Conservation (phyloP, 805 yeast species). For the Peterozyma toletana region DNA sequence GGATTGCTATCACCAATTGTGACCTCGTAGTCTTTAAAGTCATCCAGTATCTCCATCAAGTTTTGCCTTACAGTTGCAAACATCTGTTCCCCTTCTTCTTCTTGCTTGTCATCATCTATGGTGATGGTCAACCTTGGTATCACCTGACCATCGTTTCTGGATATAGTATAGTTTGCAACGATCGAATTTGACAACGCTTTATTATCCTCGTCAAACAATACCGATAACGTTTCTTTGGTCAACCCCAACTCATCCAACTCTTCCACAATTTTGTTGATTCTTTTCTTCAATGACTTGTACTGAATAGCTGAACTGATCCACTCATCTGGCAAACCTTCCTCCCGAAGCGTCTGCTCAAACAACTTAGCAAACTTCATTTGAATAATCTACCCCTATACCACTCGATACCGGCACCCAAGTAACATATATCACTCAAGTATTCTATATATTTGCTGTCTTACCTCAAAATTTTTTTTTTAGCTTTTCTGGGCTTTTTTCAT, state of each 20-base stretch:
- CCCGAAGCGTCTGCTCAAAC: constrained; percentile 53
- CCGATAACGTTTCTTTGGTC: constrained; percentile 30
- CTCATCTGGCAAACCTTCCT: constrained; percentile 54
- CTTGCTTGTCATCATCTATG: constrained; percentile 20
- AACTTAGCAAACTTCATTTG: constrained; percentile 72
- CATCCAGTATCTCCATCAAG: constrained; percentile 10
- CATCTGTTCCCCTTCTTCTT: constrained; percentile 15
- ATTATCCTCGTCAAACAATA: constrained; percentile 5
- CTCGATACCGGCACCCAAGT: too few relatives aligned
- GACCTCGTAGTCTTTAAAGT: not conserved
- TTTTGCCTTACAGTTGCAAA: not conserved
- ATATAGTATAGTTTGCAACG: constrained; percentile 33
- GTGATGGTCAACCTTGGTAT: constrained; percentile 31
- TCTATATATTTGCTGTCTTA: too few relatives aligned
- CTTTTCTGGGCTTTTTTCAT: too few relatives aligned
- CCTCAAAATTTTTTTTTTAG: too few relatives aligned
- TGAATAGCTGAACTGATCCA: constrained; percentile 69
- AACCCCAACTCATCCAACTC: constrained; percentile 58
- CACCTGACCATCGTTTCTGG: constrained; percentile 16
- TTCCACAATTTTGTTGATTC: constrained; percentile 54
- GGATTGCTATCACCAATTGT: not conserved
- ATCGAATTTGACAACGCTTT: constrained; percentile 28
- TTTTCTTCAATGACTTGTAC: constrained; percentile 63
- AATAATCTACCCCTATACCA: not conserved
- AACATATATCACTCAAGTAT: too few relatives aligned